phyloP scores from a whole-genome alignment of 441 rosid species.

The Mallotus japonicus region DNA sequence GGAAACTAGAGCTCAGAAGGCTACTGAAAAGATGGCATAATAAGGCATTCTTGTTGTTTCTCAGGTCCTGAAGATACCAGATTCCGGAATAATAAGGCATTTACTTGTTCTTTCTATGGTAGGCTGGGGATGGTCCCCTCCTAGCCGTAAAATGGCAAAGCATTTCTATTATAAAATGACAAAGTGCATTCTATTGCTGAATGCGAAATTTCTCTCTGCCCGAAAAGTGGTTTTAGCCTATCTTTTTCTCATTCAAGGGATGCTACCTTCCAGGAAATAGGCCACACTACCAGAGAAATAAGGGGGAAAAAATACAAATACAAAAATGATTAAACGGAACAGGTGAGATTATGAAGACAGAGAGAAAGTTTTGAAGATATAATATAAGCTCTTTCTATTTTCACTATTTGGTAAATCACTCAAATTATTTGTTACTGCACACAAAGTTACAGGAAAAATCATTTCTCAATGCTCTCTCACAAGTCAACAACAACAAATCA shows the following conservation, averaged over 20 bases:
- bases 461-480: conserved; percentile 40
- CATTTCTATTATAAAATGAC: not conserved
- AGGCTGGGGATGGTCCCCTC: not conserved
- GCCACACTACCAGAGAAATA: not conserved
- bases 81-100: no score
- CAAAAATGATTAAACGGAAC: not conserved
- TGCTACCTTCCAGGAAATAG: conserved; percentile 12
- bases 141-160: not conserved
- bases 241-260: not conserved
- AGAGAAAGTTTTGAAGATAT: conserved; percentile 17
- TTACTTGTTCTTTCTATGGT: no score
- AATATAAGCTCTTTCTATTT: conserved; percentile 38
- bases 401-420: conserved; percentile 42
- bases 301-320: not conserved
- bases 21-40: not conserved
- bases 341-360: not conserved
- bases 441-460: conserved; percentile 62
- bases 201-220: not conserved
- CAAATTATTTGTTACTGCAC: conserved; percentile 72
- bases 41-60: not conserved
- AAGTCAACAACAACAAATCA: conserved; percentile 37
- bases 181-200: not conserved
- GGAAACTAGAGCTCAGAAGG: conserved; percentile 1
- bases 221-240: not conserved
- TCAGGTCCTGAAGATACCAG: not conserved